These are phyloP conservation scores for Penicillium coprophilum DNA, from an alignment of 495 filamentous ascomycete species.

Conservation along the genomic window DNA sequence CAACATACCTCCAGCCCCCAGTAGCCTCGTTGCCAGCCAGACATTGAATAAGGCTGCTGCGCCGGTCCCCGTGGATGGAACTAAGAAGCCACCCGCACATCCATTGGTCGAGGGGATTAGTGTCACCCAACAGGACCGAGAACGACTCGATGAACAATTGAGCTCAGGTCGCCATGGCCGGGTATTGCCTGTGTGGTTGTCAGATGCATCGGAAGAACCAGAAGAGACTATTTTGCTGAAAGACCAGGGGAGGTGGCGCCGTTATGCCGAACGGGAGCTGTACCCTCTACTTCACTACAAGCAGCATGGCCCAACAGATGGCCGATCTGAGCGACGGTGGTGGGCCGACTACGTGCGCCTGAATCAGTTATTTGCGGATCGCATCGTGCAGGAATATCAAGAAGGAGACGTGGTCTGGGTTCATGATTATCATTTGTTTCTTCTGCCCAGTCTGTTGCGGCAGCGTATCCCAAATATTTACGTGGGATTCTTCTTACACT, in stretches of 20 bases:
- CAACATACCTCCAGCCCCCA: constrained; percentile 23
- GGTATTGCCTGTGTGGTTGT: constrained; percentile 82
- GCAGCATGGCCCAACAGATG: constrained; percentile 82
- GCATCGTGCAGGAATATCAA: constrained; percentile 80
- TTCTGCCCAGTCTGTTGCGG: constrained; percentile 80
- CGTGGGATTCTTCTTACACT: constrained; percentile 88
- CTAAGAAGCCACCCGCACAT: constrained; percentile 50
- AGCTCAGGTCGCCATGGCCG: constrained; percentile 64
- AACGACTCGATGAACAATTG: constrained; percentile 66
- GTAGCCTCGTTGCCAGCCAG: constrained; percentile 13
- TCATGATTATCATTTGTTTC: constrained; percentile 87
- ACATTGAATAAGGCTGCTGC: constrained; percentile 63
- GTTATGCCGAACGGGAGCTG: constrained; percentile 84
- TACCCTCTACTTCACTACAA: constrained; percentile 94
- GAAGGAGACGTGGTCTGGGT: constrained; percentile 88
- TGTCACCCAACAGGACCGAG: constrained; percentile 64
- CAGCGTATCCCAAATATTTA: constrained; percentile 81
- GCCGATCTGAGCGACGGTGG: constrained; percentile 71
- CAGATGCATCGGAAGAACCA: constrained; percentile 63
- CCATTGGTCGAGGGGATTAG: constrained; percentile 62
- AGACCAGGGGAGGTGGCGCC: constrained; percentile 78
- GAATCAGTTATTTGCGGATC: constrained; percentile 84
- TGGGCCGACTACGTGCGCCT: constrained; percentile 88
- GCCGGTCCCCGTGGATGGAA: constrained; percentile 67
- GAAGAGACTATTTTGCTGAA: constrained; percentile 66